Evolutionary conservation across 2,329 filamentous ascomycete species (phyloP).

Genomic region (Talaromyces sp.): DNA sequence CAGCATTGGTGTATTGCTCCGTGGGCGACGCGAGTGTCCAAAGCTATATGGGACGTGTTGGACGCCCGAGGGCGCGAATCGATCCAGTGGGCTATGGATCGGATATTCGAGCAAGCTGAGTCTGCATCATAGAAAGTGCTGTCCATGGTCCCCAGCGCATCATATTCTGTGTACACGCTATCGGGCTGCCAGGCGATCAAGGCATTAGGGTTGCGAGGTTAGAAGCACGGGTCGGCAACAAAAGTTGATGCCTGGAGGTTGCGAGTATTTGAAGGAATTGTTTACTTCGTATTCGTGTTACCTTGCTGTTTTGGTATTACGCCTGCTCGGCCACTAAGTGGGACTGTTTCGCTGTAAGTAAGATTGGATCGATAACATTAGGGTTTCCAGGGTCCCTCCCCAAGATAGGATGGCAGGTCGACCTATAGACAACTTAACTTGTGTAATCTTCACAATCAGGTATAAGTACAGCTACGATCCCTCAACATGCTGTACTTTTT

Average conservation of each 20-base stretch:
- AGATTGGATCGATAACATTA: neutral
- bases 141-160: too few relatives aligned
- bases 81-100: conserved; percentile 30
- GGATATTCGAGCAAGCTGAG: conserved; percentile 22
- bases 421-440: neutral
- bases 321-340: neutral
- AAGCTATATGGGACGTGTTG: conserved; percentile 50
- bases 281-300: neutral
- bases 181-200: neutral
- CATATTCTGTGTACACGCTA: neutral
- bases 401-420: neutral
- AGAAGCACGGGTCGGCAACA: neutral
- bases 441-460: neutral
- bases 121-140: neutral
- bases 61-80: conserved; percentile 32
- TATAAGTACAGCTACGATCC: neutral
- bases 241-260: neutral
- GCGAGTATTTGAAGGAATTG: neutral
- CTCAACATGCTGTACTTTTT: too few relatives aligned
- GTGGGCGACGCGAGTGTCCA: conserved; percentile 62
- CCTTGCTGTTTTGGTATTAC: neutral
- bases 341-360: neutral
- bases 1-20: conserved; percentile 65
- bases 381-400: neutral
- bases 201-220: neutral